phyloP scores from a whole-genome alignment of 768 basidiomycete species.

The Collybia mongolica region DNA sequence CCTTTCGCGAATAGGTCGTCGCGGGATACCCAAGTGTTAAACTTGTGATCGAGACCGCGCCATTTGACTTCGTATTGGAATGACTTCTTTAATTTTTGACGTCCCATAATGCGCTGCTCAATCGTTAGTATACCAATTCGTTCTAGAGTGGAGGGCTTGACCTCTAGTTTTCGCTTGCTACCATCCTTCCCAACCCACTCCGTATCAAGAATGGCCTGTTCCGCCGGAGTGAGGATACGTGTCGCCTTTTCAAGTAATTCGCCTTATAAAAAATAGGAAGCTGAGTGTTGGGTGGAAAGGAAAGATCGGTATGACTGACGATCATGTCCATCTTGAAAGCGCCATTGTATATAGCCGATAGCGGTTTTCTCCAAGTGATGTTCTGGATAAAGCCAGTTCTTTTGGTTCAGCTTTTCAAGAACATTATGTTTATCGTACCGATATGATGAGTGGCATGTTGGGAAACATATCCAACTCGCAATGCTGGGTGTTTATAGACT shows the following conservation, averaged over 20 bases:
- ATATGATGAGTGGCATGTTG: constrained; percentile 99
- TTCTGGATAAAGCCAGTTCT: constrained; percentile 42
- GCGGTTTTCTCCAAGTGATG: constrained; percentile 96
- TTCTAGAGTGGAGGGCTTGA: constrained; percentile 26
- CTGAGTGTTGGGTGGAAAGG: constrained; percentile 3
- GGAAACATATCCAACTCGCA: constrained; percentile 95
- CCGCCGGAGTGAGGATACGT: constrained; percentile 86
- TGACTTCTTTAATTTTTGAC: constrained; percentile 95
- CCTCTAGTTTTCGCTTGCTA: constrained; percentile 88
- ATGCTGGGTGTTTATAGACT: constrained; percentile 91
- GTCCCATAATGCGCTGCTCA: constrained; percentile 78
- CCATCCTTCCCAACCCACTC: constrained; percentile 94
- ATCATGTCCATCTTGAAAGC: constrained; percentile 98
- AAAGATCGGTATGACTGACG: constrained; percentile 45
- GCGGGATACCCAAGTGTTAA: constrained; percentile 90
- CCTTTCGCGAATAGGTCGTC: constrained; percentile 85
- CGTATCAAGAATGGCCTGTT: constrained; percentile 71
- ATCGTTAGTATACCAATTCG: constrained; percentile 3
- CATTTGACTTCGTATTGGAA: constrained; percentile 93
- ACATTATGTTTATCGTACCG: constrained; percentile 36
- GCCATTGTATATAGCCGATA: constrained; percentile 97
- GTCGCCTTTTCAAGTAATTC: constrained; percentile 91
- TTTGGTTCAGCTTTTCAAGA: not conserved
- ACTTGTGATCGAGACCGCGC: constrained; percentile 79
- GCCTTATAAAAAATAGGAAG: constrained; percentile 36